Evolutionary conservation across 2,329 filamentous ascomycete genomes (phyloP).

Genomic region (Aspergillus tubingensis): DNA sequence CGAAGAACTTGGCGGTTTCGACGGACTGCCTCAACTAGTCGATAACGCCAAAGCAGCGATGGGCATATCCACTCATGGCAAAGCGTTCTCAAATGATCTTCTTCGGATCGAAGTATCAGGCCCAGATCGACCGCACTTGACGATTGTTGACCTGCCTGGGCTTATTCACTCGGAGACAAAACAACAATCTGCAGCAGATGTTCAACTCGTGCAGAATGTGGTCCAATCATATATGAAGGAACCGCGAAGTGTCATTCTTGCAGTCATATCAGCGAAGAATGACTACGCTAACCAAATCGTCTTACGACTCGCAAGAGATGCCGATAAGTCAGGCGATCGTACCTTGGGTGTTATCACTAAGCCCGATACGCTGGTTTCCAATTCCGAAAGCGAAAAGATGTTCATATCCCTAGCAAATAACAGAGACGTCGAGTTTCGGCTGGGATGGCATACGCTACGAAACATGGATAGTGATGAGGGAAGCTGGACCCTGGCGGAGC

Average conservation of each 20-base stretch:
- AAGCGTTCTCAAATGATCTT: constrained; percentile 51
- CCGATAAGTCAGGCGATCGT: constrained; percentile 33
- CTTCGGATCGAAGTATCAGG: constrained; percentile 62
- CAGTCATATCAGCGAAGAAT: constrained; percentile 49
- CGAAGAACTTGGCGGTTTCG: constrained; percentile 19
- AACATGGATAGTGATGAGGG: constrained; percentile 47
- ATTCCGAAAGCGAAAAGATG: constrained; percentile 39
- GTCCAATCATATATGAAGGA: constrained; percentile 45
- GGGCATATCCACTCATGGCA: constrained; percentile 26
- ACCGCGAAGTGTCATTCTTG: constrained; percentile 49
- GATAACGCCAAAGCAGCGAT: constrained; percentile 29
- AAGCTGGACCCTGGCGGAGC: constrained; percentile 20
- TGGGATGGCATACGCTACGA: constrained; percentile 54
- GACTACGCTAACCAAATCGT: constrained; percentile 48
- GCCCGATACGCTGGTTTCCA: constrained; percentile 41
- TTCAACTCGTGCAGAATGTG: constrained; percentile 56
- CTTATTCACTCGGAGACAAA: constrained; percentile 58
- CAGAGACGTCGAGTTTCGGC: constrained; percentile 45
- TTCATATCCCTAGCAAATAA: constrained; percentile 47
- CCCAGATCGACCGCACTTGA: constrained; percentile 61
- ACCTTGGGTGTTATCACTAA: constrained; percentile 54
- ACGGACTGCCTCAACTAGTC: constrained; percentile 21
- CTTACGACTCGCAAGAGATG: constrained; percentile 37
- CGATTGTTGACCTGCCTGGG: constrained; percentile 63
- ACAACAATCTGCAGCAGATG: constrained; percentile 57